Evolutionary conservation across 2,329 filamentous ascomycete species (phyloP), one percentile per base, ranked within the genome.

Genomic region (Venturia nashicola): DNA sequence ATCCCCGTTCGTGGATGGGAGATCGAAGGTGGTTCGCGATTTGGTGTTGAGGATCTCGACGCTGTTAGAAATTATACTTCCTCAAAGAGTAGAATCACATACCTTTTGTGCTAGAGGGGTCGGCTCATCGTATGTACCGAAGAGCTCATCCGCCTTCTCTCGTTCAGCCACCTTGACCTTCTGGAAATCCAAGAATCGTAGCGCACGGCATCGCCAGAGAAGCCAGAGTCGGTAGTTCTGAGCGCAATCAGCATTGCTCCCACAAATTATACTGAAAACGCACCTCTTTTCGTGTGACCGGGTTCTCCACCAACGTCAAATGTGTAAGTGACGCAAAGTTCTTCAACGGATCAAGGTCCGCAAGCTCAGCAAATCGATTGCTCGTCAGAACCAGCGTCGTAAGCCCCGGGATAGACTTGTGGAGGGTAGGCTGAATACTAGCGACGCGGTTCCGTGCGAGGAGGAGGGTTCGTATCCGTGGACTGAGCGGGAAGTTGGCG

Each of bases 221-320:
- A 96, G 79, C 88, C 90, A 99, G 74, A 88, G 88, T 62, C 94
- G 88, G 78, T 97, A 99, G 76, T 97, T 80, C 91, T 97, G 66
- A 42, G 8, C n/a, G 6, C 23, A 16, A 44, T 63, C 34, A 39
- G 42, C 61, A 20, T 36, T 3, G 8, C 23, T 20, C 43, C 27
- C 20, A 27, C 1, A 60, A 9, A 27, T 11, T 20, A 11, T 32
- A 34, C 43, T 20, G 7, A 14, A 60, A 23, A 77, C 87, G 69
- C 74, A 96, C 92, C 85, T 97, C 92, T 77, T 93, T 96, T 79
- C 88, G 89, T 32, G 89, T 86, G 8, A 97, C 89, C 0, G 94
- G 93, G 74, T 97, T 97, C 66, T 95, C 92, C 64, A 88, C 74
- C 73, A 97, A 74, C 46, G 89, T 86, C 70, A 99, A 74, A 76